Conservation (phyloP, 495 filamentous ascomycete species). For the Jackrogersella minutella region DNA sequence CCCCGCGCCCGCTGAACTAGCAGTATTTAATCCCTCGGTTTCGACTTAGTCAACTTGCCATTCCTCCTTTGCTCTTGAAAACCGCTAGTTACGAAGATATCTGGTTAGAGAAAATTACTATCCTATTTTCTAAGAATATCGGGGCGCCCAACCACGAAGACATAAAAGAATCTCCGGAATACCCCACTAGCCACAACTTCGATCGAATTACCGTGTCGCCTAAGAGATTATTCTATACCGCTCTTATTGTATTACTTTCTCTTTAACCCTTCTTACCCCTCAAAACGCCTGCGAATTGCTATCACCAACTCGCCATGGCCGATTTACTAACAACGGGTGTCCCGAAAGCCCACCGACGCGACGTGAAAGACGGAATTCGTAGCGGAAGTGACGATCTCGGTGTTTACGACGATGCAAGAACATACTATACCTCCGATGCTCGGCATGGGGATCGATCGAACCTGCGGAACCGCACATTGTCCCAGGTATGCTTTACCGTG, state of each 20-base stretch:
- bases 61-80: background rate
- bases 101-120: background rate
- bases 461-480: constrained; percentile 56
- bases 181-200: constrained; percentile 9
- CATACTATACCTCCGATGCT: constrained; percentile 59
- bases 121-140: background rate
- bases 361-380: constrained; percentile 29
- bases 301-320: constrained; percentile 25
- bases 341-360: constrained; percentile 23
- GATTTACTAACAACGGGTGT: constrained; percentile 35
- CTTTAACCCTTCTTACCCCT: constrained; percentile 12
- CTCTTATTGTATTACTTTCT: constrained; percentile 31
- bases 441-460: constrained; percentile 54
- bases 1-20: constrained; percentile 19
- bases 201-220: constrained; percentile 5
- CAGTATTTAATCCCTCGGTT: constrained; percentile 35
- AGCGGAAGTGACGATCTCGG: constrained; percentile 45
- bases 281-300: constrained; percentile 24
- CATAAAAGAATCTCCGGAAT: constrained; percentile 31
- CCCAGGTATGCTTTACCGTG: constrained; percentile 48
- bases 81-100: constrained; percentile 4
- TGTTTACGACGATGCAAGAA: constrained; percentile 58
- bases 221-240: constrained; percentile 16
- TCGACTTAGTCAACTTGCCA: background rate
- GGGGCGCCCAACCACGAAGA: constrained; percentile 14